Percentiles rank a stretch among this genome's conserved stretches.
These are phyloP conservation scores for Carpinus fangiana DNA, from an alignment of 306 rosid genomes.

Conservation along the genomic window DNA sequence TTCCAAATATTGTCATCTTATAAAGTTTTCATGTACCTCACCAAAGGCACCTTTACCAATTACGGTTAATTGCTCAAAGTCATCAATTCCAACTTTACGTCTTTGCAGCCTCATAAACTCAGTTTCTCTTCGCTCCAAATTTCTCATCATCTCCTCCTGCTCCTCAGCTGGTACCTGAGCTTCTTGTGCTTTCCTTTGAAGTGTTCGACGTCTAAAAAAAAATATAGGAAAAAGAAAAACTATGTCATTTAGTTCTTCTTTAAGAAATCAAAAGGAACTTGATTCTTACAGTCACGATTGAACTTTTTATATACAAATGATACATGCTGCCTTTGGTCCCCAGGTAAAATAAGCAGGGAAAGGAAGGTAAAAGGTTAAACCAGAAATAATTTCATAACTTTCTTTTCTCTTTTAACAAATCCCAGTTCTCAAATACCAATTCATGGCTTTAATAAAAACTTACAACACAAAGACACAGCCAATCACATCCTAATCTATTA, in stretches of 20 bases:
- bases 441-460: not conserved
- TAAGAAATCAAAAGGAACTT: not conserved
- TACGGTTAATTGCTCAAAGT: constrained; percentile 86
- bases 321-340: no score
- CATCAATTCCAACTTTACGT: constrained; percentile 93
- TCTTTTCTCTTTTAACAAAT: not conserved
- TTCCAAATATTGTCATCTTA: not conserved
- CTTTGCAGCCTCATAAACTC: constrained; percentile 92
- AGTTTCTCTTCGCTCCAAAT: constrained; percentile 86
- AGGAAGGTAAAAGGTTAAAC: not conserved
- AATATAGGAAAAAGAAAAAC: no score
- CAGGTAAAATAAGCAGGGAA: not conserved
- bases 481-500: not conserved
- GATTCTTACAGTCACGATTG: not conserved
- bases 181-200: constrained; percentile 80
- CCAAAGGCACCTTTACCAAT: constrained; percentile 99
- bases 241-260: no score
- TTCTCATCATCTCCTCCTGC: constrained; percentile 92
- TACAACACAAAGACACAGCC: not conserved
- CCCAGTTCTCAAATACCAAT: not conserved
- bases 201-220: constrained; percentile 63
- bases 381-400: not conserved
- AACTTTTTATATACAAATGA: not conserved
- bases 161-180: constrained; percentile 83
- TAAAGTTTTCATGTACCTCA: constrained; percentile 55